phyloP scores from a whole-genome alignment of 768 basidiomycete genomes.

The Auriscalpium orientale region DNA sequence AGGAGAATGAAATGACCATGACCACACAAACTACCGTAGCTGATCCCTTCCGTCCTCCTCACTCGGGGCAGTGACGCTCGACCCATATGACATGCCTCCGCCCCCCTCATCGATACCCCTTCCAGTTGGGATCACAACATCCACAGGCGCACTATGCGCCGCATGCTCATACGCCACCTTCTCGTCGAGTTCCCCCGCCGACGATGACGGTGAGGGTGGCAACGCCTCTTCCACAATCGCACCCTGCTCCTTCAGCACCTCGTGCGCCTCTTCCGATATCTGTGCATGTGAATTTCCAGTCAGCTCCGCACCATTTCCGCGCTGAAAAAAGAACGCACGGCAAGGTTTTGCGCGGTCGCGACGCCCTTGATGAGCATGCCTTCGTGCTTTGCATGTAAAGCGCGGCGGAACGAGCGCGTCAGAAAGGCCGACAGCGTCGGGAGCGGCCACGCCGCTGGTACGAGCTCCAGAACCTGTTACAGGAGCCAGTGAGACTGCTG shows the following conservation, averaged over 20 bases:
- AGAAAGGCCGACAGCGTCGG: constrained; percentile 69
- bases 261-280: neutral
- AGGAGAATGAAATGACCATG: too few species aligned
- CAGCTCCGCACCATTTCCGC: too few species aligned
- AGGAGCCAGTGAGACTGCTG: neutral
- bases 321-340: constrained; percentile 22
- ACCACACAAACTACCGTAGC: neutral
- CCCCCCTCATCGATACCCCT: neutral
- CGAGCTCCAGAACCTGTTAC: constrained; percentile 50
- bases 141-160: neutral
- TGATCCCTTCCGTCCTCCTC: neutral
- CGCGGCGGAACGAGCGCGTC: constrained; percentile 67
- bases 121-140: neutral
- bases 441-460: constrained; percentile 76
- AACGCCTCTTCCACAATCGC: constrained; percentile 2
- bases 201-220: neutral
- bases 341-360: constrained; percentile 72
- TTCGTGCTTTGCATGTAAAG: constrained; percentile 63
- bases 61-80: neutral
- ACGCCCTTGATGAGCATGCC: constrained; percentile 73
- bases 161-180: neutral
- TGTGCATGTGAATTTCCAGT: neutral
- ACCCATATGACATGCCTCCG: neutral
- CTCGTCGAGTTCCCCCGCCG: neutral
- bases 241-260: neutral